These are phyloP conservation scores for Candida quercuum DNA, from an alignment of 805 yeast species.

Conservation along the genomic window DNA sequence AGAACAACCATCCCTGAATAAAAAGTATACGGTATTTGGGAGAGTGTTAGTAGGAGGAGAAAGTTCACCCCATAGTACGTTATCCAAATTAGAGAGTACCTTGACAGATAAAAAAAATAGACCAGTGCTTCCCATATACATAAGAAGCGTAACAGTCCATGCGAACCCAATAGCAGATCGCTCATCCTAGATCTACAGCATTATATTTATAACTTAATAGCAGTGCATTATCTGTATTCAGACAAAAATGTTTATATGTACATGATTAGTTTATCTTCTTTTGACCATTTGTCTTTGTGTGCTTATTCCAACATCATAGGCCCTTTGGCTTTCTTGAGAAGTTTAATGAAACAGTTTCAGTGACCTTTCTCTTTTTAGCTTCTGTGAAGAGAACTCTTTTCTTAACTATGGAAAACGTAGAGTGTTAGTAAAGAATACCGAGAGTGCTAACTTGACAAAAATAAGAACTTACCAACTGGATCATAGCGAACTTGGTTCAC, in stretches of 20 bases:
- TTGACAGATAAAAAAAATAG: slow-evolving; percentile 31
- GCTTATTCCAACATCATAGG: slow-evolving; percentile 6
- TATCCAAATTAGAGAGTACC: slow-evolving; percentile 21
- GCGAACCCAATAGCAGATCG: slow-evolving; percentile 37
- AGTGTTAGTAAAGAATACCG: slow-evolving; percentile 18
- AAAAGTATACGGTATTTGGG: slow-evolving; percentile 69
- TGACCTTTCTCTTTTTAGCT: slow-evolving; percentile 75
- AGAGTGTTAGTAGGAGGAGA: slow-evolving; percentile 56
- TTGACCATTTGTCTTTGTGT: no score
- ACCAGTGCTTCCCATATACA: slow-evolving; percentile 26
- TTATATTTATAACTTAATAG: no score
- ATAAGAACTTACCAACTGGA: slow-evolving; percentile 44
- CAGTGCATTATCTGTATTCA: no score
- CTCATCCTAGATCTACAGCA: no score
- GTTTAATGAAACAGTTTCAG: slow-evolving; percentile 37
- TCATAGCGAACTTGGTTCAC: slow-evolving; percentile 83
- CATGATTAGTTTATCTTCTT: background rate
- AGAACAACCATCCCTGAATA: slow-evolving; percentile 77
- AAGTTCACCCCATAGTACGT: slow-evolving; percentile 21
- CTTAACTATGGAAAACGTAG: slow-evolving; percentile 43
- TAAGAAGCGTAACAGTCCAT: slow-evolving; percentile 32
- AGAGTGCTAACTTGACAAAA: background rate
- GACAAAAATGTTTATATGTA: background rate
- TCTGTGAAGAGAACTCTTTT: slow-evolving; percentile 91
- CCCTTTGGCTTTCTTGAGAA: slow-evolving; percentile 36